Percentiles rank a stretch among this genome's conserved stretches.
Evolutionary conservation across 768 basidiomycete species (phyloP).

Genomic region (Baorangia bicolor): DNA sequence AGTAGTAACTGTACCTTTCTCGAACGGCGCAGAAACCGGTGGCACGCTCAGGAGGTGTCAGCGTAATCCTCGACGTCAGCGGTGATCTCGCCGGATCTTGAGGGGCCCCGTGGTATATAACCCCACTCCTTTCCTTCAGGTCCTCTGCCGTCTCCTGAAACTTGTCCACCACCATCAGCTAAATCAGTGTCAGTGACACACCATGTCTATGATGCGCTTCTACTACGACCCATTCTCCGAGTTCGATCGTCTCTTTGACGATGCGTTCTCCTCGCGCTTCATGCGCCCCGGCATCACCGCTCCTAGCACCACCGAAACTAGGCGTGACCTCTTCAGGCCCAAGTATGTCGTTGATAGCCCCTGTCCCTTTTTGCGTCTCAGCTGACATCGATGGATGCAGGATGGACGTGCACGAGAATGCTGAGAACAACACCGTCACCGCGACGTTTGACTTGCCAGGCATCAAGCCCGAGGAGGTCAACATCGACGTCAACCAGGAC

Average conservation of each 20-base stretch:
- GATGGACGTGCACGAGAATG: conserved; percentile 56
- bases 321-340: conserved; percentile 29
- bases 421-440: conserved; percentile 46
- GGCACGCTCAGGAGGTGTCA: neutral
- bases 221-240: conserved; percentile 42
- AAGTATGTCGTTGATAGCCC: conserved; percentile 21
- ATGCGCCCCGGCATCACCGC: conserved; percentile 11
- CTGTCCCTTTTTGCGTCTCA: neutral
- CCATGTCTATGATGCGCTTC: conserved; percentile 28
- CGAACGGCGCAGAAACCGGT: neutral
- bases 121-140: neutral
- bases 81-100: neutral
- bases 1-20: neutral
- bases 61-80: conserved; percentile 5
- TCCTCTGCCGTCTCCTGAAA: neutral
- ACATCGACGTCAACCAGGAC: conserved; percentile 51
- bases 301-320: conserved; percentile 6
- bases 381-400: conserved; percentile 28
- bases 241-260: conserved; percentile 45
- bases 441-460: conserved; percentile 62
- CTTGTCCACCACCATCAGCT: neutral
- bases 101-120: too few relatives aligned
- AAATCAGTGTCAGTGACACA: neutral
- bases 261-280: conserved; percentile 32
- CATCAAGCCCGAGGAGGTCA: conserved; percentile 47